Evolutionary conservation across 306 rosid species (phyloP).

Genomic region (Acacia confusa): DNA sequence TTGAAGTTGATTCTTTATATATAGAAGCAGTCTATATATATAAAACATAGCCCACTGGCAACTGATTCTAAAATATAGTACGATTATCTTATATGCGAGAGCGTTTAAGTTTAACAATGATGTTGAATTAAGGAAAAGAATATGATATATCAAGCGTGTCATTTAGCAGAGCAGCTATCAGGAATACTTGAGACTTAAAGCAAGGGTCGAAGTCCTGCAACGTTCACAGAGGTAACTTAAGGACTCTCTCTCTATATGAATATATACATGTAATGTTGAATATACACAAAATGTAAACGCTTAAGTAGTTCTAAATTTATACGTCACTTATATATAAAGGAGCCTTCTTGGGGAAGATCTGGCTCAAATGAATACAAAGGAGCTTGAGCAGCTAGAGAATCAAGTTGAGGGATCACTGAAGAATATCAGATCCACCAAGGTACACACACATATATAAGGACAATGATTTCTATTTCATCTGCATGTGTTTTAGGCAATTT

Average conservation of each 20-base stretch:
- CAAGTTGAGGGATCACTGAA: constrained; percentile 70
- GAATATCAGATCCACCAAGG: constrained; percentile 83
- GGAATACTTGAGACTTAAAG: constrained; percentile 75
- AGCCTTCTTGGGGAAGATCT: constrained; percentile 90
- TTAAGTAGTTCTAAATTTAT: neutral
- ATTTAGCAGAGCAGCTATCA: constrained; percentile 58
- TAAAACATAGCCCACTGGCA: neutral
- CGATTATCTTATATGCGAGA: neutral
- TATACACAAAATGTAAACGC: neutral
- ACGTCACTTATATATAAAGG: constrained; percentile 34
- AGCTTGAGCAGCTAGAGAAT: constrained; percentile 75
- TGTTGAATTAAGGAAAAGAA: neutral
- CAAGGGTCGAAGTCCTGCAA: constrained; percentile 73
- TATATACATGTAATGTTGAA: neutral
- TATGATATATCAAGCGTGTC: neutral
- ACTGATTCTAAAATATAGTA: neutral
- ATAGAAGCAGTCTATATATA: neutral
- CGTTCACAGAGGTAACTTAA: constrained; percentile 69
- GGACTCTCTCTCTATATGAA: neutral
- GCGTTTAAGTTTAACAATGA: neutral
- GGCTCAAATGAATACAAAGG: constrained; percentile 54
- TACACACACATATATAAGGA: neutral
- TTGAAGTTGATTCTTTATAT: neutral
- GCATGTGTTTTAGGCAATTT: neutral
- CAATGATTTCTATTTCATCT: neutral